phyloP scores from a whole-genome alignment of 1,139 yeast genomes.

The Trichomonascaceae sp. region DNA sequence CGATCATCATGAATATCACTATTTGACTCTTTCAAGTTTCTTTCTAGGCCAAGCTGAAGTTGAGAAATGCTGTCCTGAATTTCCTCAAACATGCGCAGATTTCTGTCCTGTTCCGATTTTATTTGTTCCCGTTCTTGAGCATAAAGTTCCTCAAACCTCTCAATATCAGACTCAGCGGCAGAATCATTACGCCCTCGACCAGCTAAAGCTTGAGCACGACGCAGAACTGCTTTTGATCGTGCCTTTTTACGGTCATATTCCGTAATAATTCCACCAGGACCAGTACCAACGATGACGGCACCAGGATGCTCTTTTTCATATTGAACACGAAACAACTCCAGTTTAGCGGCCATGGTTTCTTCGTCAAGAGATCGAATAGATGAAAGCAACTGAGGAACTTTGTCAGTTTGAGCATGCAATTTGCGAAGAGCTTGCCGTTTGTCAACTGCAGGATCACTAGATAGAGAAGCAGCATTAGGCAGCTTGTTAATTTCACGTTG shows the following conservation, averaged over 20 bases:
- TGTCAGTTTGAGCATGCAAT: conserved; percentile 54
- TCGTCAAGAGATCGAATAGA: conserved; percentile 58
- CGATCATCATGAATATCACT: conserved; percentile 40
- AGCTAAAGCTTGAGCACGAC: conserved; percentile 87
- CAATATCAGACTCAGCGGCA: conserved; percentile 38
- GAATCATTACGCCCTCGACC: conserved; percentile 54
- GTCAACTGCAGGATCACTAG: conserved; percentile 29
- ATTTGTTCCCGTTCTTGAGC: conserved; percentile 52
- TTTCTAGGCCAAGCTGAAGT: conserved; percentile 56
- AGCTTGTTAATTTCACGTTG: conserved; percentile 44
- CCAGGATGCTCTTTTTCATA: conserved; percentile 62
- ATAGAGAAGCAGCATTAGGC: conserved; percentile 27
- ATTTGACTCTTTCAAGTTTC: conserved; percentile 31
- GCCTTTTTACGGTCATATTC: conserved; percentile 77
- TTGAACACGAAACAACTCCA: conserved; percentile 53
- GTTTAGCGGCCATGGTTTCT: conserved; percentile 60
- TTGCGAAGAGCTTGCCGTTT: conserved; percentile 44
- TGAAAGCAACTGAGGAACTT: conserved; percentile 61
- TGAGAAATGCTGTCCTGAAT: conserved; percentile 69
- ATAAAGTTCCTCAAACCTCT: conserved; percentile 51
- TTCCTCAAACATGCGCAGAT: conserved; percentile 53
- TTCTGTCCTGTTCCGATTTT: conserved; percentile 49
- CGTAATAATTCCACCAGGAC: conserved; percentile 77
- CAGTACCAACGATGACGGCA: conserved; percentile 66
- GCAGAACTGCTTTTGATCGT: conserved; percentile 69